phyloP scores from a whole-genome alignment of 257 asterid genomes.

The Vinca minor region DNA sequence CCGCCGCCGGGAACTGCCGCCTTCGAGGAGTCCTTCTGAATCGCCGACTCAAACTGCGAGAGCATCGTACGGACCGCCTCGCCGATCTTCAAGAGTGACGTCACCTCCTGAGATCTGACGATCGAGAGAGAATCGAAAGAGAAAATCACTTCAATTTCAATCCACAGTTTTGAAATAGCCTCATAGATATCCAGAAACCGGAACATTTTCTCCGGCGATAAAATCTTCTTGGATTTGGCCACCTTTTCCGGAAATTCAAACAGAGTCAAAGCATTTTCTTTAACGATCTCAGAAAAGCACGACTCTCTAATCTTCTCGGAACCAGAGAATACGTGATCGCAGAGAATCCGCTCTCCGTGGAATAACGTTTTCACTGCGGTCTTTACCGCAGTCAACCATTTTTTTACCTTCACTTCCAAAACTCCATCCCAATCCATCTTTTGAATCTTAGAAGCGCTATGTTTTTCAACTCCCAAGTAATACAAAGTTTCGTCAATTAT shows the following conservation, averaged over 20 bases:
- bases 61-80: slow-evolving; percentile 60
- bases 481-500: slow-evolving; percentile 67
- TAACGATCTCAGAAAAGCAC: slow-evolving; percentile 53
- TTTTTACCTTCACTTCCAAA: slow-evolving; percentile 44
- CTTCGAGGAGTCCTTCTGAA: slow-evolving; percentile 65
- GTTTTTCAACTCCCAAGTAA: slow-evolving; percentile 54
- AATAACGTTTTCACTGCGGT: slow-evolving; percentile 52
- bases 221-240: slow-evolving; percentile 44
- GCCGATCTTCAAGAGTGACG: slow-evolving; percentile 53
- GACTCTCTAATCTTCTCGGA: slow-evolving; percentile 48
- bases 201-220: slow-evolving; percentile 74
- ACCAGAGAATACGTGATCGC: slow-evolving; percentile 57
- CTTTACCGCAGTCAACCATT: slow-evolving; percentile 44
- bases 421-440: slow-evolving; percentile 66
- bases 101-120: slow-evolving; percentile 46
- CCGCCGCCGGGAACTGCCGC: slow-evolving; percentile 46
- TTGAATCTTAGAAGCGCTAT: slow-evolving; percentile 46
- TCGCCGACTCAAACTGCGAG: slow-evolving; percentile 64
- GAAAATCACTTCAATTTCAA: slow-evolving; percentile 53
- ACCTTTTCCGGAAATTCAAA: slow-evolving; percentile 46
- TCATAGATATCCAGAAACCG: slow-evolving; percentile 64
- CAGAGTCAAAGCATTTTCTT: slow-evolving; percentile 42
- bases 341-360: slow-evolving; percentile 55
- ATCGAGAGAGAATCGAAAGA: slow-evolving; percentile 37
- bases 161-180: slow-evolving; percentile 56